Conservation (phyloP, 2,329 filamentous ascomycete species). For the Aureobasidium namibiae region DNA sequence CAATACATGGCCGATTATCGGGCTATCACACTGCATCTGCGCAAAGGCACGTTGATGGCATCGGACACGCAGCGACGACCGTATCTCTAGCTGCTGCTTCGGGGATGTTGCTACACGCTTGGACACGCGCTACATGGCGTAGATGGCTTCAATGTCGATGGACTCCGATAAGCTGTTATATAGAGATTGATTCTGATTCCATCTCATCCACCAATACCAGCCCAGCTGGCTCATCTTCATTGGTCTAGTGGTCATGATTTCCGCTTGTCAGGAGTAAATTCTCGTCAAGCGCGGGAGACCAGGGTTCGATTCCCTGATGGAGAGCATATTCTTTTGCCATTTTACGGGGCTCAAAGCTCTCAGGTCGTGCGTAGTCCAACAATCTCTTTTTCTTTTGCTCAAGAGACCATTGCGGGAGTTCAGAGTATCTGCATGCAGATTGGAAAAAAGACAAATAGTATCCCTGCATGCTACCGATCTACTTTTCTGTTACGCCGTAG, state of each 20-base stretch:
- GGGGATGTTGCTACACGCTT: not conserved
- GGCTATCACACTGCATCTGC: conserved; percentile 11
- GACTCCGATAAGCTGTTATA: not conserved
- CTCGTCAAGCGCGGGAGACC: conserved; percentile 7
- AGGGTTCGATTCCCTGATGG: conserved; percentile 5
- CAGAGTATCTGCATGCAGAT: too few species aligned
- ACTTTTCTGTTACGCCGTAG: conserved; percentile 6
- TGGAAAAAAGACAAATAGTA: not conserved
- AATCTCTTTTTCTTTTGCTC: too few species aligned
- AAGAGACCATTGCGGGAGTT: too few species aligned
- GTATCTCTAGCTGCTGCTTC: not conserved
- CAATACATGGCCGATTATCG: conserved; percentile 62
- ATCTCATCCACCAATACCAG: not conserved
- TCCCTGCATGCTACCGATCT: not conserved
- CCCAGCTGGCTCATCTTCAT: conserved; percentile 1
- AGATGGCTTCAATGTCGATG: accelerated
- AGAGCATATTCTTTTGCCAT: not conserved
- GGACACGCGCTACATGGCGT: not conserved
- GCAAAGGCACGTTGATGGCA: not conserved
- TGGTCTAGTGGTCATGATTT: conserved; percentile 8
- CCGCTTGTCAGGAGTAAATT: conserved; percentile 1
- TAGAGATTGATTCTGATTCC: not conserved
- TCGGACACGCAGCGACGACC: not conserved
- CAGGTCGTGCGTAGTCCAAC: too few species aligned
- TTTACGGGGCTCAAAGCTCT: too few species aligned